Evolutionary conservation across 2,329 filamentous ascomycete genomes (phyloP), one percentile per base, ranked within the genome.

Genomic region (Botrytis squamosa): DNA sequence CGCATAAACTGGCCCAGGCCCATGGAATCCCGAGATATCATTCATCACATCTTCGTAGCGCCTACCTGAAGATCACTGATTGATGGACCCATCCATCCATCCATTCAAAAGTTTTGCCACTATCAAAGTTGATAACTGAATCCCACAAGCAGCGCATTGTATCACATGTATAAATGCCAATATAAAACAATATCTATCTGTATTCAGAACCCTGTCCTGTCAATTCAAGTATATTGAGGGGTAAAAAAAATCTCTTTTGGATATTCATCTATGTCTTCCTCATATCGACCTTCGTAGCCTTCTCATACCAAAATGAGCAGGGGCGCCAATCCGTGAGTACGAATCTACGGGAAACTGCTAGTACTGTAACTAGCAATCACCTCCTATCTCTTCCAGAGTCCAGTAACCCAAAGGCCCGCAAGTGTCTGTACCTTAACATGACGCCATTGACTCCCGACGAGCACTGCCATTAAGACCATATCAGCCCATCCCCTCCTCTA

Each of bases 361-460:
- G 49, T 57, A 57, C 52, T 57, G 7, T 25, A 49, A 52, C 63
- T 55, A 72, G 46, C 46, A 72, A 40, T 46, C 52, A 69, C 33
- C 66, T 14, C 25, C 25, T 38, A 33, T 42, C 36, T 29, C 49
- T 52, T 57, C 8, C 49, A 57, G n/a, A 57, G 36, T 10, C 36
- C 49, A 44, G 66, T 18, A 44, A 33, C 36, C 18, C 9, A 38
- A 57, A 52, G 59, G 57, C 42, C 63, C 52, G 14, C 59, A 49
- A 25, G 42, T 71, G 49, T 36, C 68, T 40, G 52, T 59, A 46
- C 74, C 74, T 62, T 75, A 73, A 72, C 70, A 42, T 74, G 74
- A 75, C 52, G 74, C 73, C 75, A 72, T 73, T 62, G 59, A 74
- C 66, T 75, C 74, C 73, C 73, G 69, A 73, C 72, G 74, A 74